Conservation (phyloP, 1,139 yeast genomes). For the Kodamaea arcana region DNA sequence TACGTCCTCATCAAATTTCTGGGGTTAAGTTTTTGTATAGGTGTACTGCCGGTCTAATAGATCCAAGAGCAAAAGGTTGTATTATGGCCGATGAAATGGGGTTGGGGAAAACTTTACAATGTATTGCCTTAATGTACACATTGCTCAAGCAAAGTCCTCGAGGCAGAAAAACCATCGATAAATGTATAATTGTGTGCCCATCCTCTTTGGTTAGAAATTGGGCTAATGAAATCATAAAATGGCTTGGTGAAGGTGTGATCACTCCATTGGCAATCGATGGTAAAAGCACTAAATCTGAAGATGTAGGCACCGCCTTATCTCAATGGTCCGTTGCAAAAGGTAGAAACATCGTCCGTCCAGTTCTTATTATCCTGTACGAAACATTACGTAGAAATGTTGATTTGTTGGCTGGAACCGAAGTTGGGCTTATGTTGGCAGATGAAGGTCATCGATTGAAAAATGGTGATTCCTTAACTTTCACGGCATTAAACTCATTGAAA, state of each 20-base stretch:
- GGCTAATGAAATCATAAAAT: conserved; percentile 94
- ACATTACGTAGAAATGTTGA: conserved; percentile 85
- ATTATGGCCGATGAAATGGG: conserved; percentile 99
- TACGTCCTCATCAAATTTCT: conserved; percentile 95
- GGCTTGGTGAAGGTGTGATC: conserved; percentile 90
- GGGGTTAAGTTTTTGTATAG: conserved; percentile 89
- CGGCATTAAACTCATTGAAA: conserved; percentile 75
- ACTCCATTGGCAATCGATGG: conserved; percentile 94
- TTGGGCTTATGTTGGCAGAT: conserved; percentile 88
- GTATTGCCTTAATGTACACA: conserved; percentile 93
- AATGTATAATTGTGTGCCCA: conserved; percentile 93
- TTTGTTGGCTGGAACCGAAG: conserved; percentile 69
- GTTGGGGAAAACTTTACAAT: conserved; percentile 90
- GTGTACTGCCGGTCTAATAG: conserved; percentile 86
- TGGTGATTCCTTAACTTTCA: conserved; percentile 90
- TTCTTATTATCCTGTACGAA: conserved; percentile 91
- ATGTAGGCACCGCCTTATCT: conserved; percentile 63
- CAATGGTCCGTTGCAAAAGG: conserved; percentile 92
- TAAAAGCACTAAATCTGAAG: conserved; percentile 63
- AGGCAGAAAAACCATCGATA: conserved; percentile 79
- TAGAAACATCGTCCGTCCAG: conserved; percentile 87
- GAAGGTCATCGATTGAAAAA: conserved; percentile 96
- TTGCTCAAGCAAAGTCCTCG: conserved; percentile 84
- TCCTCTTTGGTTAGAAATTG: conserved; percentile 91
- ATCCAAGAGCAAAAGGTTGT: conserved; percentile 87